A percentile compares a stretch with the other conserved stretches of the same genome.
phyloP scores from a whole-genome alignment of 2,329 filamentous ascomycete species.

The Pseudogymnoascus sp. region DNA sequence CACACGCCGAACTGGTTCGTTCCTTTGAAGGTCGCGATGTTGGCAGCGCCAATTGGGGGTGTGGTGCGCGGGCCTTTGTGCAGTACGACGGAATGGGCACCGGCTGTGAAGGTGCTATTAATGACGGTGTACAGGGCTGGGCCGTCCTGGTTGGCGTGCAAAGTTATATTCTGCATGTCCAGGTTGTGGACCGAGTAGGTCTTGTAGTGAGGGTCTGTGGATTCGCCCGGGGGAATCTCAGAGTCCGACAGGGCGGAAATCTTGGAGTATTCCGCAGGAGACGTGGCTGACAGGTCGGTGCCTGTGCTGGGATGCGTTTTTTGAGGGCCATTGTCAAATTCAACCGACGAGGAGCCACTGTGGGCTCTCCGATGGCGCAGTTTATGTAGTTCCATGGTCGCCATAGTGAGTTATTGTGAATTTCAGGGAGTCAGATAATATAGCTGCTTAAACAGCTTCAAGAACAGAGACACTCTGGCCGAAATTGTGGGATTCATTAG shows the following conservation, averaged over 20 bases:
- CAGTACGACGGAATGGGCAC: background rate
- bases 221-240: background rate
- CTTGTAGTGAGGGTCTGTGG: background rate
- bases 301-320: background rate
- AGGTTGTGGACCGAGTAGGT: slow-evolving; percentile 5
- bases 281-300: background rate
- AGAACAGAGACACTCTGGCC: background rate
- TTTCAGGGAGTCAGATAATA: background rate
- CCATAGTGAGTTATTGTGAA: background rate
- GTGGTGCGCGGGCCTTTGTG: background rate
- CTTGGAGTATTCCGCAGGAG: background rate
- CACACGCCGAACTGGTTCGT: background rate
- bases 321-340: background rate
- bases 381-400: slow-evolving; percentile 5
- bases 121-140: background rate
- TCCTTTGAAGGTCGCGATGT: background rate
- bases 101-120: background rate
- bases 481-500: background rate
- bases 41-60: background rate
- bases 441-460: background rate
- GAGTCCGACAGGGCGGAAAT: background rate
- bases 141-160: background rate
- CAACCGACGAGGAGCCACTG: background rate
- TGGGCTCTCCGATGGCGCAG: background rate
- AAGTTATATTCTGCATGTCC: background rate